Conservation (phyloP, 2,329 filamentous ascomycete genomes). For the Fusarium graminum region DNA sequence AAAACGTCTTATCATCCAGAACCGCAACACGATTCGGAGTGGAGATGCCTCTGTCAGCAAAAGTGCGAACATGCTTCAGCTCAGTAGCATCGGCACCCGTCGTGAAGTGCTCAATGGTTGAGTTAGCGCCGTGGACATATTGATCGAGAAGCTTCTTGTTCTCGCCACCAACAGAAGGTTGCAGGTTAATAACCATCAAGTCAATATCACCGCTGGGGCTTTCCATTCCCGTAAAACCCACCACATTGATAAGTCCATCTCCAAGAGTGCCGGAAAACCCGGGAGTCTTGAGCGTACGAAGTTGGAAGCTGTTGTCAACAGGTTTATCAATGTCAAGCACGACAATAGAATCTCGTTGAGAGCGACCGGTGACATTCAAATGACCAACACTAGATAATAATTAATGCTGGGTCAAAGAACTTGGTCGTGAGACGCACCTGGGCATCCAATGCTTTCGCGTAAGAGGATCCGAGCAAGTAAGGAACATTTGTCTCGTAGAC, state of each 20-base stretch:
- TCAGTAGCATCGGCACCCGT: conserved; percentile 9
- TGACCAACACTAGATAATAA: conserved; percentile 14
- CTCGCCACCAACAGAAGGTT: conserved; percentile 29
- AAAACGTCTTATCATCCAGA: conserved; percentile 21
- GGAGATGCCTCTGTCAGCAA: conserved; percentile 21
- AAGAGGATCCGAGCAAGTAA: conserved; percentile 43
- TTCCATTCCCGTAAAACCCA: conserved; percentile 51
- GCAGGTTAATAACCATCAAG: conserved; percentile 38
- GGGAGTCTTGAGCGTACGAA: conserved; percentile 45
- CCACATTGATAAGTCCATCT: conserved; percentile 50
- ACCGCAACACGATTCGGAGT: conserved; percentile 44
- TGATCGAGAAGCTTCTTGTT: conserved; percentile 25
- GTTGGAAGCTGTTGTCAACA: conserved; percentile 30
- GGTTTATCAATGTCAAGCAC: conserved; percentile 53
- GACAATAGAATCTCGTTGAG: conserved; percentile 51
- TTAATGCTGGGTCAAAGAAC: neutral
- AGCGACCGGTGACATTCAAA: conserved; percentile 50
- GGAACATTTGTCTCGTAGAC: conserved; percentile 43
- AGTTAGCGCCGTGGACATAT: conserved; percentile 27
- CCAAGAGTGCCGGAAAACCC: conserved; percentile 50
- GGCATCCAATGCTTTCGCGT: conserved; percentile 39
- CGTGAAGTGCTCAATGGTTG: conserved; percentile 38
- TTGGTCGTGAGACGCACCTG: conserved; percentile 16
- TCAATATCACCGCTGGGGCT: conserved; percentile 32
- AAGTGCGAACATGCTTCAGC: conserved; percentile 40